Percentiles rank a stretch among this genome's conserved stretches.
Evolutionary conservation across 371 early-diverging fungal genomes (phyloP).

Genomic region (Blastocladiella emersonii): DNA sequence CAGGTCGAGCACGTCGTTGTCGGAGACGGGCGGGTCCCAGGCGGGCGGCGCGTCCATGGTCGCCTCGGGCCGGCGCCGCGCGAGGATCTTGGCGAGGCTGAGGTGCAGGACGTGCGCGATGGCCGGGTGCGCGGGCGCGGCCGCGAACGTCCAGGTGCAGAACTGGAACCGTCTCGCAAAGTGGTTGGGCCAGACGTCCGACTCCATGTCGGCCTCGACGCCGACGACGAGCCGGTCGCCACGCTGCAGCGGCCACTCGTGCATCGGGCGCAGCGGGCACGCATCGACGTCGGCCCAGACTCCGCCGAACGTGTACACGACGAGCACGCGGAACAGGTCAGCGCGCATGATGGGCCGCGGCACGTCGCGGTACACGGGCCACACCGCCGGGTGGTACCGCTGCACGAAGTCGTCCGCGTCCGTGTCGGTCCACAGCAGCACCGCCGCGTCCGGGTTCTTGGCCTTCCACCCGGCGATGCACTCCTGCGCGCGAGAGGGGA

Average conservation of each 20-base stretch:
- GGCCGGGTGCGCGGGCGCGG: not conserved
- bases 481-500: not conserved
- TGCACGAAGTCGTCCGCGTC: constrained; percentile 5
- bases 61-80: not conserved
- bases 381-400: not conserved
- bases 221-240: not conserved
- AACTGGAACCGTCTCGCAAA: not conserved
- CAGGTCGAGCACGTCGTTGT: not conserved
- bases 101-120: not conserved
- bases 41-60: not conserved
- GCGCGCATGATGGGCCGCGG: constrained; percentile 5
- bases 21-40: not conserved
- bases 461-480: not conserved
- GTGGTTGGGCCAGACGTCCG: not conserved
- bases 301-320: constrained; percentile 13
- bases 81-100: too few relatives aligned
- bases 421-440: constrained; percentile 9
- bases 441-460: constrained; percentile 1
- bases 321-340: constrained; percentile 8
- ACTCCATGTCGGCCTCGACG: not conserved
- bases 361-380: not conserved
- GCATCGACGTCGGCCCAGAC: constrained; percentile 9
- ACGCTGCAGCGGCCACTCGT: not conserved
- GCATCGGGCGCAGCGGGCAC: not conserved
- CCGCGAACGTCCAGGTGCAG: not conserved